Conservation (phyloP, 2,329 filamentous ascomycete species). For the Fusarium compactum region DNA sequence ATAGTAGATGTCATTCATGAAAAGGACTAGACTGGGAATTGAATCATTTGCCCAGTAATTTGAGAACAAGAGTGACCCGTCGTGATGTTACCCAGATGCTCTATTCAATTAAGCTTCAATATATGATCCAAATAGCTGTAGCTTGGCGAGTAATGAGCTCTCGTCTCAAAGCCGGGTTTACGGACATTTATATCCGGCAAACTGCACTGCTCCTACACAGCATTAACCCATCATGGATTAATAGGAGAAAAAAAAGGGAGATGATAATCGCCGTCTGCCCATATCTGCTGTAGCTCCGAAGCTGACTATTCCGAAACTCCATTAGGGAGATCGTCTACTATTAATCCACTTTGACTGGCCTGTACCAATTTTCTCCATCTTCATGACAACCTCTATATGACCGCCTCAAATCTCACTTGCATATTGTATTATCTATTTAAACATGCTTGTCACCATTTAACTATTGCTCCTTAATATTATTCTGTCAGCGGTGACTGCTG, state of each 20-base stretch:
- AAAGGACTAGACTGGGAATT: constrained; percentile 14
- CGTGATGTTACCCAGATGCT: background rate
- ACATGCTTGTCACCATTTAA: background rate
- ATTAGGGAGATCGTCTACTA: constrained; percentile 15
- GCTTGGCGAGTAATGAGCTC: background rate
- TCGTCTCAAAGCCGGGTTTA: constrained; percentile 4
- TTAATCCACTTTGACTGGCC: constrained; percentile 17
- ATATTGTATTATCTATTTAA: background rate
- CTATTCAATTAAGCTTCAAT: background rate
- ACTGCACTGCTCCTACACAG: constrained; percentile 7
- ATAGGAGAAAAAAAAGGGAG: constrained; percentile 1
- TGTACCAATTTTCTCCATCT: constrained; percentile 4
- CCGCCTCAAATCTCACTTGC: background rate
- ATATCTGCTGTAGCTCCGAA: background rate
- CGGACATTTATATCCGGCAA: constrained; percentile 27
- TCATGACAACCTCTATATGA: background rate
- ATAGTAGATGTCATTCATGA: constrained; percentile 25
- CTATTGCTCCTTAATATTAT: background rate
- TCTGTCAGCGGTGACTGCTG: background rate
- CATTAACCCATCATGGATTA: constrained; percentile 19
- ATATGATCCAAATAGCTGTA: background rate
- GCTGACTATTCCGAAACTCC: constrained; percentile 21
- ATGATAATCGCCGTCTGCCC: background rate
- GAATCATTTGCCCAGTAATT: background rate
- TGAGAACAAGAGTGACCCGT: background rate